These are phyloP conservation scores for Scalesia atractyloides DNA, from an alignment of 129 eudicot species.

Conservation along the genomic window DNA sequence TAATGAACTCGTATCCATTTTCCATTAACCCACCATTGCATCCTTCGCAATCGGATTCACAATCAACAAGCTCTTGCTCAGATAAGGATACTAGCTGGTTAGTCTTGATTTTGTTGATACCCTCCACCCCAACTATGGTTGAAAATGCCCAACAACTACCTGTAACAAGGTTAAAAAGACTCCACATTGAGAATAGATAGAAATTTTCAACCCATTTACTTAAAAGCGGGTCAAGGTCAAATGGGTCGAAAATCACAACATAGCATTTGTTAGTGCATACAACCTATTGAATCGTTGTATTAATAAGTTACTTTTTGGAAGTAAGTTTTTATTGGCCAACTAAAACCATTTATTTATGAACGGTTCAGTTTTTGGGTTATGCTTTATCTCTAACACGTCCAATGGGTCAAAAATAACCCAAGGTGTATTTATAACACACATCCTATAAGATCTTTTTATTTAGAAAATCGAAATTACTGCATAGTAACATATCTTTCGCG, in stretches of 20 bases:
- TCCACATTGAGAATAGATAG: neutral
- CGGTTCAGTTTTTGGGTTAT: neutral
- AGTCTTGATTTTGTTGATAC: constrained; percentile 80
- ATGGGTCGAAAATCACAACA: neutral
- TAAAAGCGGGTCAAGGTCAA: neutral
- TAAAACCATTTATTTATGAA: neutral
- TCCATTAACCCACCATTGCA: constrained; percentile 88
- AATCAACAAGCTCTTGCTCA: constrained; percentile 91
- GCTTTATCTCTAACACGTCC: neutral
- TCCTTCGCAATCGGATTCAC: constrained; percentile 64
- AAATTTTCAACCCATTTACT: neutral
- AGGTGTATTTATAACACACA: neutral
- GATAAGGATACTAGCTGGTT: constrained; percentile 64
- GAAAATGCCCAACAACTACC: constrained; percentile 98
- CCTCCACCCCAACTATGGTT: constrained; percentile 85
- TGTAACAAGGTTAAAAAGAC: constrained; percentile 22
- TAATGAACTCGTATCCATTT: constrained; percentile 68
- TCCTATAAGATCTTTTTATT: neutral
- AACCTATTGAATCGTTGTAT: neutral
- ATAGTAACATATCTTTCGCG: neutral
- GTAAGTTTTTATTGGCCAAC: neutral
- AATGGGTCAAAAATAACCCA: neutral
- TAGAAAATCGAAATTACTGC: neutral
- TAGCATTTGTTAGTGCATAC: neutral
- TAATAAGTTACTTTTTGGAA: neutral